Evolutionary conservation across 2,329 filamentous ascomycete genomes (phyloP), one percentile per base, ranked within the genome.

Genomic region (Boeremia exigua): DNA sequence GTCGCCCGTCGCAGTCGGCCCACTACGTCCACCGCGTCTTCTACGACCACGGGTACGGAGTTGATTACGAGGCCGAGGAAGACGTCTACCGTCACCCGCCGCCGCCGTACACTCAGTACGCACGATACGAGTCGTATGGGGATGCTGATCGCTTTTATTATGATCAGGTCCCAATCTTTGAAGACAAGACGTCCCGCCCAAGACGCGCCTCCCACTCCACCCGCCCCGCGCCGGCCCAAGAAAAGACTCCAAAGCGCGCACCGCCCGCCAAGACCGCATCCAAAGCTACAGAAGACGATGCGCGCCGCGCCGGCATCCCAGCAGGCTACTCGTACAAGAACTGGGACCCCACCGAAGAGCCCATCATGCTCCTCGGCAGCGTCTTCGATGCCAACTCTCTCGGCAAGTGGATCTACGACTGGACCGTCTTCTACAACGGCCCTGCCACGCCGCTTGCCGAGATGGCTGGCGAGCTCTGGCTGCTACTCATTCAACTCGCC

Each of bases 341-440:
- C 81, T 98, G 95, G 95, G 95, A 99, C 74, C 94, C 94, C 0
- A 88, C 86, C 27, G 94, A 98, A 80, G 88, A 92, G 66, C 95
- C 95, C 47, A 97, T 99, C 74, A 88, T 97, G 73, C 85, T 99
- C 25, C 84, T 98, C 19, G 95, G 95, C 46, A 96, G 91, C 72
- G 95, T 98, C 53, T 98, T 98, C 72, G 95, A 98, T 73, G 91
- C 94, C 71, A 97, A 98, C 83, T 96, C 92, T 25, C 84, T 99
- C 28, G 95, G 95, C 71, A 97, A 97, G 79, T 99, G 95, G 95
- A 96, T 99, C 72, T 99, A 96, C 78, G 95, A 98, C 82, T 99
- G 95, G 95, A 97, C 95, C 15, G 91, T 97, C 61, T 96, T 91
- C 80, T 88, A 89, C 74, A 88, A 96, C 65, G 91, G 91, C 33